phyloP scores from a whole-genome alignment of 2,329 filamentous ascomycete genomes.

The Pyrenochaeta sp. region DNA sequence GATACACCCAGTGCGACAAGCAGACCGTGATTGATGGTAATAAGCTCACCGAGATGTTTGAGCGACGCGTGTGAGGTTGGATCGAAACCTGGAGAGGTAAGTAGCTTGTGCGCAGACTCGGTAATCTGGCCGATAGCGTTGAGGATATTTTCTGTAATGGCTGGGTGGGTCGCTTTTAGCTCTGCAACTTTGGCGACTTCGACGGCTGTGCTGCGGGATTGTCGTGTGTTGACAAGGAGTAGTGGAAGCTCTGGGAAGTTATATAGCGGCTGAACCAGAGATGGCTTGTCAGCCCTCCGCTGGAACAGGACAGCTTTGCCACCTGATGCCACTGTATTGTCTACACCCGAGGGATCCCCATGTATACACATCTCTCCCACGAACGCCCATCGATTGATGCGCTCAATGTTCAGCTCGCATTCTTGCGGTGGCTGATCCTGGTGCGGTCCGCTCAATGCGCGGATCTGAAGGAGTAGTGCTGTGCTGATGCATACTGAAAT shows the following conservation, averaged over 20 bases:
- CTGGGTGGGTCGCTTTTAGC: constrained; percentile 74
- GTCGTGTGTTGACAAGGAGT: constrained; percentile 86
- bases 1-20: constrained; percentile 92
- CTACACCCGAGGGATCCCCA: constrained; percentile 93
- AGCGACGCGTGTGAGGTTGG: constrained; percentile 68
- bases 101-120: constrained; percentile 62
- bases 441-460: constrained; percentile 87
- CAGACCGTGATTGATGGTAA: constrained; percentile 92
- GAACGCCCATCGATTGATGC: constrained; percentile 98
- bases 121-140: constrained; percentile 83
- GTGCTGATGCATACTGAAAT: constrained; percentile 88
- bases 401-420: constrained; percentile 87
- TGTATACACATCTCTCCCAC: constrained; percentile 98
- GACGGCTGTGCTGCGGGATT: constrained; percentile 81
- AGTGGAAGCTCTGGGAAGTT: constrained; percentile 92
- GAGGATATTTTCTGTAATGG: constrained; percentile 80
- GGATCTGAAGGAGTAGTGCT: constrained; percentile 85
- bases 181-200: constrained; percentile 87
- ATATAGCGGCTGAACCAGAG: constrained; percentile 76
- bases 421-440: constrained; percentile 88
- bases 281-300: constrained; percentile 76
- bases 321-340: constrained; percentile 93
- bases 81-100: constrained; percentile 71
- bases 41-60: constrained; percentile 81
- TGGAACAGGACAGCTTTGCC: constrained; percentile 95